Base-by-base conservation (phyloP, 805 yeast genomes). In the Teunomyces cretensis region DNA sequence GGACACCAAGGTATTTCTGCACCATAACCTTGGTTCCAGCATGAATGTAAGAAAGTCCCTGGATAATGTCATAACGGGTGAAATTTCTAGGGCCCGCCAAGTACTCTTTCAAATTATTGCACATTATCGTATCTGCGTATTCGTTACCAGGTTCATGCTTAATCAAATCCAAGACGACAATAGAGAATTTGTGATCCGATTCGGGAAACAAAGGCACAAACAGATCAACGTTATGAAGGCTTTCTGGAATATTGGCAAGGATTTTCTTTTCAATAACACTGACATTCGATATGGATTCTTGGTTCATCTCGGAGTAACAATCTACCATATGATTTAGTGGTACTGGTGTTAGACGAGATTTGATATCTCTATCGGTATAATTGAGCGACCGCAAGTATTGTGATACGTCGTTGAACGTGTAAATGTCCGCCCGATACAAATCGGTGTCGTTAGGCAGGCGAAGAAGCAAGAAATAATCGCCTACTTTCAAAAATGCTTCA, bases 21-120 rank as follows among this genome's bases (percentile, higher is more conserved):
- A 24, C 17, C 13, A 35, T n/a, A 9, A 12, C 14, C n/a, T n/a
- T 22, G 26, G 38, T 35, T 11, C 6, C 26, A 17, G 6, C 15
- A 9, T n/a, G 22, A 8, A 12, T 8, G 6, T 6, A 12, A 6
- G 28, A 24, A 7, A 35, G 22, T 22, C 9, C 15, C 12, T 17
- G 27, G 19, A 35, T 12, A 7, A 12, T 22, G 7, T 19, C 27
- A 16, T 35, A 35, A 35, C 17, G 38, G 11, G 17, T 35, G 19
- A 35, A 35, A 24, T 35, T 11, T 22, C 17, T 35, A 16, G 38
- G 38, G 6, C 28, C 38, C 14, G 38, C 38, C 38, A 35, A 35
- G 9, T 12, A 35, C 28, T n/a, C 16, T 24, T 19, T 35, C 13
- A 35, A 13, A 6, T 13, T 9, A 7, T 22, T n/a, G 19, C 17